phyloP scores from a whole-genome alignment of 192 early-diverging fungal species.

The Linnemannia schmuckeri region DNA sequence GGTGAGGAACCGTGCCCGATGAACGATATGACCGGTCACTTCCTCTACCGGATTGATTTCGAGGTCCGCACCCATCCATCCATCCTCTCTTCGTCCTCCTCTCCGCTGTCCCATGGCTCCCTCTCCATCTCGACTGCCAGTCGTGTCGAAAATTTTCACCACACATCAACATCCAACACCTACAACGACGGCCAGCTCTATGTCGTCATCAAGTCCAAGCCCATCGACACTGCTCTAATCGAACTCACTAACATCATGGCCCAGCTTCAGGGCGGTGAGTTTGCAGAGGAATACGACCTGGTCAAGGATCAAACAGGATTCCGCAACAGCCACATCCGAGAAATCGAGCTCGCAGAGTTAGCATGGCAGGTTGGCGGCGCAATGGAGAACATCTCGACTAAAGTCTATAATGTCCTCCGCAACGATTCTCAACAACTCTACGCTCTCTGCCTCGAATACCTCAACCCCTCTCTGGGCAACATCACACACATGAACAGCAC shows the following conservation, averaged over 20 bases:
- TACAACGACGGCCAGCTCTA: slow-evolving; percentile 25
- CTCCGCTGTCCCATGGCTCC: background rate
- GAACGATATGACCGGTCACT: slow-evolving; percentile 51
- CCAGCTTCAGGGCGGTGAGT: slow-evolving; percentile 37
- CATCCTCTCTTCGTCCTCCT: background rate
- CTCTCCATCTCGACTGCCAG: slow-evolving; percentile 18
- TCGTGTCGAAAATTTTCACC: background rate
- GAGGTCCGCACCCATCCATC: background rate
- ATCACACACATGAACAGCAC: slow-evolving; percentile 55
- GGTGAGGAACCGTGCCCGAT: slow-evolving; percentile 29
- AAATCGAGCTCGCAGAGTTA: slow-evolving; percentile 48
- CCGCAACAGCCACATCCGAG: slow-evolving; percentile 51
- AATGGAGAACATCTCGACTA: slow-evolving; percentile 45
- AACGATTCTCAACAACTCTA: slow-evolving; percentile 51
- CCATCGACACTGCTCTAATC: slow-evolving; percentile 53
- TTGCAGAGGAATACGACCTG: slow-evolving; percentile 51
- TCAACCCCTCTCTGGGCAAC: slow-evolving; percentile 29
- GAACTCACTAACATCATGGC: slow-evolving; percentile 58
- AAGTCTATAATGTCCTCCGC: slow-evolving; percentile 53
- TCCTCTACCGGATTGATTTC: slow-evolving; percentile 46
- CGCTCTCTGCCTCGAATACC: slow-evolving; percentile 49
- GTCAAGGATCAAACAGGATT: slow-evolving; percentile 54
- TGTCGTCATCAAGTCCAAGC: slow-evolving; percentile 53
- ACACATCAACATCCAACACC: background rate
- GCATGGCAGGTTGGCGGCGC: slow-evolving; percentile 41